Percentiles rank a stretch among this genome's conserved stretches.
Evolutionary conservation across 257 asterid species (phyloP).

Genomic region (Nicotiana knightiana): DNA sequence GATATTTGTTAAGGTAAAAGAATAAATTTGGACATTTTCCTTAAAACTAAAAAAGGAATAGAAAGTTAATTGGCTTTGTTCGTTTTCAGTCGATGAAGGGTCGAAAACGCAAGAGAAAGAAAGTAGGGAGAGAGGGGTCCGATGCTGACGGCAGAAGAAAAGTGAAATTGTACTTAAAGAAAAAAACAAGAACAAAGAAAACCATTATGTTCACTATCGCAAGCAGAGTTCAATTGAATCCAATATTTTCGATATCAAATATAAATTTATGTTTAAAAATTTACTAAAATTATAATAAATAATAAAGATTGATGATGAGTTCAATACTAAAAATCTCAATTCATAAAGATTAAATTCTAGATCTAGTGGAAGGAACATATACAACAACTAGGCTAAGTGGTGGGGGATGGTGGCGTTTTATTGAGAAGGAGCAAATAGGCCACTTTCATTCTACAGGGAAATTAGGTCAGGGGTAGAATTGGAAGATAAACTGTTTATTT

Average conservation of each 20-base stretch:
- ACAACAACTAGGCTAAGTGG: neutral
- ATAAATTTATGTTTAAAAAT: too few species aligned
- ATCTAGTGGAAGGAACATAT: neutral
- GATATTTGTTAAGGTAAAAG: neutral
- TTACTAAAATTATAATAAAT: too few species aligned
- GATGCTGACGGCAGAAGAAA: neutral
- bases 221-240: too few species aligned
- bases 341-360: too few species aligned
- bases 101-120: neutral
- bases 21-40: neutral
- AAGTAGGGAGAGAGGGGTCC: neutral
- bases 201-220: too few species aligned
- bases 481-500: neutral
- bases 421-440: neutral
- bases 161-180: neutral
- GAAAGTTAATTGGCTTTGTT: neutral
- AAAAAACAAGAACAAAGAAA: neutral
- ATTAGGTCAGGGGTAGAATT: slow-evolving; percentile 5
- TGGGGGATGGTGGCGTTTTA: neutral
- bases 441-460: neutral
- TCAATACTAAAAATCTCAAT: too few species aligned
- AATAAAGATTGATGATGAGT: too few species aligned
- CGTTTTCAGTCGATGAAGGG: neutral
- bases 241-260: too few species aligned
- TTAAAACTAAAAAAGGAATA: neutral